Percentiles rank a stretch among this genome's conserved stretches.
Evolutionary conservation across 225 moss, liverwort and hornwort species (phyloP).

Genomic region (Polytrichum commune): DNA sequence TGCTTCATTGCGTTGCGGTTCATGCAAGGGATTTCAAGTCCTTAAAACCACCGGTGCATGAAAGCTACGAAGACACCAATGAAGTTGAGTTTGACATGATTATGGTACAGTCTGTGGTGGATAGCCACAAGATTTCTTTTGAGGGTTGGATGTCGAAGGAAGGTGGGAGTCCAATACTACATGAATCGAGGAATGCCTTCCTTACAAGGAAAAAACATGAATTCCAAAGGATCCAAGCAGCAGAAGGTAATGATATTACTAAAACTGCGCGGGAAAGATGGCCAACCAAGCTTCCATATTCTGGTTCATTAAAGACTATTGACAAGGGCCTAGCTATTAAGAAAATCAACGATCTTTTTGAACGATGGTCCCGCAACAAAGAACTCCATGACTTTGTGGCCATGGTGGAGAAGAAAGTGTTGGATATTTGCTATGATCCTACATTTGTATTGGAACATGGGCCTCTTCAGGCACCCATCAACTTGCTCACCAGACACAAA

Average conservation of each 20-base stretch:
- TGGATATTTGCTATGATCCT: not conserved
- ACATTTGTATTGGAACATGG: not conserved
- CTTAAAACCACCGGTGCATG: not conserved
- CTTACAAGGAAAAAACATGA: not conserved
- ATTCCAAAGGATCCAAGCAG: not conserved
- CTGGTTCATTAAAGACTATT: not conserved
- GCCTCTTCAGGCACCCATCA: not conserved
- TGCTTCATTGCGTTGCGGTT: constrained; percentile 3
- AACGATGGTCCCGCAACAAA: constrained; percentile 15
- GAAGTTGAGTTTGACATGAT: not conserved
- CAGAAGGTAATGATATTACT: not conserved
- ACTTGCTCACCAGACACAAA: not conserved
- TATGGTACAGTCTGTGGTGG: not conserved
- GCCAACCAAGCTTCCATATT: not conserved
- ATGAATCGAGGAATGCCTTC: not conserved
- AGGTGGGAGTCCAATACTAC: not conserved
- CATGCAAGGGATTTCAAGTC: not conserved
- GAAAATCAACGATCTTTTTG: constrained; percentile 5
- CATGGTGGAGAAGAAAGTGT: not conserved
- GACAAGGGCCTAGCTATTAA: not conserved
- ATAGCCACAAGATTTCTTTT: not conserved
- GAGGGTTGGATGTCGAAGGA: not conserved
- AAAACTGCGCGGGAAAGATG: not conserved
- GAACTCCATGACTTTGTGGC: constrained; percentile 11
- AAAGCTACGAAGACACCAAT: not conserved